These are phyloP conservation scores for Nitzschia sp. DNA, from an alignment of 108 stramenopile species.

Conservation along the genomic window DNA sequence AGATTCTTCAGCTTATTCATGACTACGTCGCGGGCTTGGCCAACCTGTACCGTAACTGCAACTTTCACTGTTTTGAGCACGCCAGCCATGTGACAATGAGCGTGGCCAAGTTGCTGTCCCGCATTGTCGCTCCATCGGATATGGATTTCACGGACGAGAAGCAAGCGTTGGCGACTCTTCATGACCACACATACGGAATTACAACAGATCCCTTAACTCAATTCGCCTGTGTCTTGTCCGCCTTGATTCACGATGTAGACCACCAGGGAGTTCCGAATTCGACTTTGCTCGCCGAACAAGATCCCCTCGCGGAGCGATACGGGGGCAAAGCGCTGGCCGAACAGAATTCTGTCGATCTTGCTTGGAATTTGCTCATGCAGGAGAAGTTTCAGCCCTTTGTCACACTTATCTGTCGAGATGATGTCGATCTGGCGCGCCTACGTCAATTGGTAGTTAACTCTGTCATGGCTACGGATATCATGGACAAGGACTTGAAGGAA, in stretches of 20 bases:
- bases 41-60: neutral
- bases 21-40: constrained; percentile 6
- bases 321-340: neutral
- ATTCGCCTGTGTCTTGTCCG: constrained; percentile 3
- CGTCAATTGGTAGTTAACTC: neutral
- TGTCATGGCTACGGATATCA: neutral
- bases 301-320: neutral
- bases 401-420: neutral
- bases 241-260: constrained; percentile 12
- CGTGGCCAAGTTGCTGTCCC: constrained; percentile 5
- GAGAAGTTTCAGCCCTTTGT: neutral
- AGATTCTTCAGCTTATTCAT: neutral
- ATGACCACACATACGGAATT: constrained; percentile 16
- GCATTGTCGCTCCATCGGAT: constrained; percentile 13
- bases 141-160: neutral
- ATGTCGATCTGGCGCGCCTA: neutral
- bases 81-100: constrained; percentile 14
- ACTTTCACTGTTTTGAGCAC: constrained; percentile 20
- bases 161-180: neutral
- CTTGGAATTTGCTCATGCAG: neutral
- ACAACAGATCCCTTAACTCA: neutral
- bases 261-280: constrained; percentile 5
- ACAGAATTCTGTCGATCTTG: constrained; percentile 6
- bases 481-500: neutral
- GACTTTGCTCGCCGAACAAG: neutral